phyloP scores from a whole-genome alignment of 2,329 filamentous ascomycete species.

The Fusarium camptoceras region DNA sequence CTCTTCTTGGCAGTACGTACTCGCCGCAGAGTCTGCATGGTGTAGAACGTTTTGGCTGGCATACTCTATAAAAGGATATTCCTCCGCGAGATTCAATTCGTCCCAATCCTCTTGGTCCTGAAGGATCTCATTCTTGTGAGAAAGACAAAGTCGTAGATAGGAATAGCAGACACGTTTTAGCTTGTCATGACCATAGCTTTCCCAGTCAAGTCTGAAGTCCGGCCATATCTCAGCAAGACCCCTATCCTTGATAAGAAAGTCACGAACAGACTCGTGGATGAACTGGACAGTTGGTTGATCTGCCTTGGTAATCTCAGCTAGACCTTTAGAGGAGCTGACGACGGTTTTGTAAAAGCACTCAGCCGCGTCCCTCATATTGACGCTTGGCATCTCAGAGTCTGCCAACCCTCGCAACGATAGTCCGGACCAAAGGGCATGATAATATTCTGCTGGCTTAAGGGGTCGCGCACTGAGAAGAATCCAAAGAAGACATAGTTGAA shows the following conservation, averaged over 20 bases:
- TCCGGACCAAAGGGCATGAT: constrained; percentile 44
- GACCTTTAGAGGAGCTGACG: constrained; percentile 60
- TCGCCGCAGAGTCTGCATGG: background rate
- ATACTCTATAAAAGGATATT: too few relatives aligned
- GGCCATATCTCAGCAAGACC: constrained; percentile 44
- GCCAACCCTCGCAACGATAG: accelerated
- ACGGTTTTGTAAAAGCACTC: constrained; percentile 48
- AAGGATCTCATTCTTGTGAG: too few relatives aligned
- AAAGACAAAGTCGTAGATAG: too few relatives aligned
- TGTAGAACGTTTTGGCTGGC: too few relatives aligned
- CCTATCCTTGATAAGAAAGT: constrained; percentile 57
- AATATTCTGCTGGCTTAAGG: constrained; percentile 58
- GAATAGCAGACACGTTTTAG: constrained; percentile 15
- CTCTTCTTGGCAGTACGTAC: accelerated
- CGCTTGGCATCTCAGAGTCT: constrained; percentile 22
- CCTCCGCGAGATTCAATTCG: too few relatives aligned
- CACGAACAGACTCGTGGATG: constrained; percentile 64
- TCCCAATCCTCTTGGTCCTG: too few relatives aligned
- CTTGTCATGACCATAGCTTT: background rate
- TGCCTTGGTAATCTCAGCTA: constrained; percentile 57
- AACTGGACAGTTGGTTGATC: constrained; percentile 58
- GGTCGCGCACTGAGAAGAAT: constrained; percentile 62
- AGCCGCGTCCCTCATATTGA: background rate
- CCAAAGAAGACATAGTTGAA: constrained; percentile 63
- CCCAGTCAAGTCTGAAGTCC: background rate